Conservation (phyloP, 169 alveolate species). For the Cryptosporidium canis region DNA sequence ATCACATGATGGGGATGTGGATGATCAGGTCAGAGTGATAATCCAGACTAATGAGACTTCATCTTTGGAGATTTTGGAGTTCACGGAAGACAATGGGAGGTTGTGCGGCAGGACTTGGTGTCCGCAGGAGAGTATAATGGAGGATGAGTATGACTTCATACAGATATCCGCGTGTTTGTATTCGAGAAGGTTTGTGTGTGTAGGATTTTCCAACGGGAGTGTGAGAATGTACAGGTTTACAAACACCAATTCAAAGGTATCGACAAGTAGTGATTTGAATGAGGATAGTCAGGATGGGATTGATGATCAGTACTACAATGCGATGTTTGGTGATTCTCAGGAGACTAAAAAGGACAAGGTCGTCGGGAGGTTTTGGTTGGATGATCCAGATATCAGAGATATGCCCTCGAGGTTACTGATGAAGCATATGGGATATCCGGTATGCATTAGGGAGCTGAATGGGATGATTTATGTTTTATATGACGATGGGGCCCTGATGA, state of each 20-base stretch:
- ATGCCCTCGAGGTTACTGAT: slow-evolving; percentile 13
- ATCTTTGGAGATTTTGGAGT: slow-evolving; percentile 24
- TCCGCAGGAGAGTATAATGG: slow-evolving; percentile 16
- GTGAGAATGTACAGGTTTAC: slow-evolving; percentile 18
- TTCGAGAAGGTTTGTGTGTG: slow-evolving; percentile 4
- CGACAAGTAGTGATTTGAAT: not conserved
- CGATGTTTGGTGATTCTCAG: slow-evolving; percentile 68
- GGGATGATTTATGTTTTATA: slow-evolving; percentile 35
- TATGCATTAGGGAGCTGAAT: slow-evolving; percentile 28
- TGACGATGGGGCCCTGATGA: slow-evolving; percentile 59
- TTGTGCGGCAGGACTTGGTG: slow-evolving; percentile 28
- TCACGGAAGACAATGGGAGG: not conserved
- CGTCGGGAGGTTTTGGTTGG: slow-evolving; percentile 7
- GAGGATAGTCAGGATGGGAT: not conserved
- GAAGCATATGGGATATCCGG: slow-evolving; percentile 66
- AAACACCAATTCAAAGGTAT: not conserved
- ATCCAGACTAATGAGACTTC: slow-evolving; percentile 33
- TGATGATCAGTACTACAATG: slow-evolving; percentile 48
- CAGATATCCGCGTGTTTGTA: slow-evolving; percentile 45
- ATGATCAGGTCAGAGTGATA: not conserved
- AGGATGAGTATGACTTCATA: slow-evolving; percentile 37
- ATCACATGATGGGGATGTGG: not conserved
- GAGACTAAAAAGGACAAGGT: not conserved
- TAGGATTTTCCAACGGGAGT: slow-evolving; percentile 61
- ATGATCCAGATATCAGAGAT: not conserved